Base-by-base conservation (phyloP, 352 stramenopile genomes). In the Plasmopara viticola region DNA sequence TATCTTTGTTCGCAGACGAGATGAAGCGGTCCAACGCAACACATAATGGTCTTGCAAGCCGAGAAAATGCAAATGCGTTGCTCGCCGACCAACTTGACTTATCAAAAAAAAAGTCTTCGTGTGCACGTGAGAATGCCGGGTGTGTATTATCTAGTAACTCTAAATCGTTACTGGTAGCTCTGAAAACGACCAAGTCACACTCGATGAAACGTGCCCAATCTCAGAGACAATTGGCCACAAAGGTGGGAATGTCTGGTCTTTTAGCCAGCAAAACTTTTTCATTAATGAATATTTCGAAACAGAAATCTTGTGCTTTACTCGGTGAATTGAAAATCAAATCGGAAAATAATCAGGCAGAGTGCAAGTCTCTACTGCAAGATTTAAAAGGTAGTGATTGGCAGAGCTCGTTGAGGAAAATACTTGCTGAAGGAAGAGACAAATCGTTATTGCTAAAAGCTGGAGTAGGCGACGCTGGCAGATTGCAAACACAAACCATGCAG, bases 51-150 rank as follows among this genome's bases (percentile, higher is more conserved):
- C 35, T 55, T 28, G 29, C 30, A 15, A 54, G 39, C 17, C 51
- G 28, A 14, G 51, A 58, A 14, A 70, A 86, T 18, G 70, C 34
- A 5, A 77, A 90, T n/a, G 71, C 86, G 9, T 82, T 63, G 1
- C 61, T 87, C 3, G 73, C 66, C 0, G 73, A 74, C 15, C 46
- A 87, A 0, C 79, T 74, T 0, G 72, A 90, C 48, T 58, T 90
- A 28, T 74, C 48, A 25, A 25, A 25, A 3, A 25, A 25, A 25
- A 25, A 25, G 20, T 25, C 20, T 25, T 25, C 20, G 20, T 25
- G 20, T 25, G 20, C 20, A 25, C 1, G 20, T 25, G 20, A 25
- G 20, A 25, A 25, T 25, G 20, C 20, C 20, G 20, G 20, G 20
- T 25, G 20, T 25, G 20, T 25, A 25, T 25, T 25, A 25, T 25